Evolutionary conservation across 1,284 basidiomycete species (phyloP), one percentile per base, ranked within the genome.

Genomic region (Heliocybe sulcata): DNA sequence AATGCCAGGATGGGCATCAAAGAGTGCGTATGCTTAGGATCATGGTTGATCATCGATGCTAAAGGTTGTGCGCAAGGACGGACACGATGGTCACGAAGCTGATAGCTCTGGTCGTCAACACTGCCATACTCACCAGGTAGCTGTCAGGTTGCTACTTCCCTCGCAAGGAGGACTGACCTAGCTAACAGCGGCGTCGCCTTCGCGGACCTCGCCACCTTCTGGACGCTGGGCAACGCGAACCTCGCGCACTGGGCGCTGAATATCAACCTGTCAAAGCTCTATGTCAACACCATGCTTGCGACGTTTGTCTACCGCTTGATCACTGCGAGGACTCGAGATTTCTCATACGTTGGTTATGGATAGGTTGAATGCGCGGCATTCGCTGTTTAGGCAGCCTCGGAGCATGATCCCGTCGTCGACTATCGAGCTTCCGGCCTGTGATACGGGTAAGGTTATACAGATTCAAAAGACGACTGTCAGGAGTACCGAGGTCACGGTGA

Each of bases 211-310:
- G 47, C 47, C 16, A 49, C 47, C 3, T 49, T 49, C 20, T 49
- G 47, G 47, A 49, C 47, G 22, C 8, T 49, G 47, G 47, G 47
- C 3, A 49, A 49, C 47, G 8, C 22, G 14, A 49, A 49, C n/a
- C 27, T 49, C 11, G 27, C 47, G 14, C 47, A 49, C 47, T 49
- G 47, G 47, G 47, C 47, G 6, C 47, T 49, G 20, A 49, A 49
- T 25, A 49, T 49, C 23, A 49, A 49, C 27, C 47, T 49, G 4
- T 49, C 47, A 12, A 49, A 49, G 23, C 23, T 49, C 47, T 49
- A 49, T 26, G 47, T 49, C 23, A 49, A 49, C 23, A 49, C 47
- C 3, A 6, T 49, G 23, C 47, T 49, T 6, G 47, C 47, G 27
- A 49, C 47, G 47, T 49, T 8, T 16, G 20, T 26, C 22, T 49